Percentiles rank a stretch among this genome's conserved stretches.
phyloP scores from a whole-genome alignment of 768 basidiomycete genomes.

The Hypsizygus marmoreus region DNA sequence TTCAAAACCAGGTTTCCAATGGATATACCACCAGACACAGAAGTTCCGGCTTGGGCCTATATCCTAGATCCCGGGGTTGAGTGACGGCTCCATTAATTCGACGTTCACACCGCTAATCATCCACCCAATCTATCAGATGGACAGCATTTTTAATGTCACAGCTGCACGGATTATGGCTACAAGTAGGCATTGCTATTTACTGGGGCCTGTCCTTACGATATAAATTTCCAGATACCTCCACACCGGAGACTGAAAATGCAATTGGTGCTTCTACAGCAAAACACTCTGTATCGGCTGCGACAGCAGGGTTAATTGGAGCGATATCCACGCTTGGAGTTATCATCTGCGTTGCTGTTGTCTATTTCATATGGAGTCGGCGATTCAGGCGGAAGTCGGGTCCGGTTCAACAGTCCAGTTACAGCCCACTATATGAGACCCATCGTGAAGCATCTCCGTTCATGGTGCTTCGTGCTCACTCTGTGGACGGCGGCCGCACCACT shows the following conservation, averaged over 20 bases:
- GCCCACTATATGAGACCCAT: conserved; percentile 6
- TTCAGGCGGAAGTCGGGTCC: neutral
- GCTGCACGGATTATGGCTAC: neutral
- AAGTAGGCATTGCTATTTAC: neutral
- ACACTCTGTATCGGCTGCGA: conserved; percentile 5
- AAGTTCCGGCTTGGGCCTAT: conserved; percentile 6
- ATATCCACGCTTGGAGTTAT: conserved; percentile 8
- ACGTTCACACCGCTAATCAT: too few relatives aligned
- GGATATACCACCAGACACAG: conserved; percentile 3
- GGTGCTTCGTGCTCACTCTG: conserved; percentile 4
- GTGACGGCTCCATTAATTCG: neutral
- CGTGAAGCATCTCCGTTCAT: conserved; percentile 3
- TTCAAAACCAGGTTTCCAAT: neutral
- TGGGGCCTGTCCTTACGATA: neutral
- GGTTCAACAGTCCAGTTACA: neutral
- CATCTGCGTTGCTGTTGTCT: conserved; percentile 3
- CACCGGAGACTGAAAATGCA: neutral
- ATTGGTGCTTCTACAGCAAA: neutral
- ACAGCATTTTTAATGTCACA: neutral
- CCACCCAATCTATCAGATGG: neutral
- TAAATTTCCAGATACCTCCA: neutral
- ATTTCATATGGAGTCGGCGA: conserved; percentile 7
- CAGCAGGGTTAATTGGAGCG: conserved; percentile 15
- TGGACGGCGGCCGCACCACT: neutral
- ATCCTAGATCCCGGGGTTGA: neutral